Conservation (phyloP, 1,284 basidiomycete species). For the Kwoniella shivajii region DNA sequence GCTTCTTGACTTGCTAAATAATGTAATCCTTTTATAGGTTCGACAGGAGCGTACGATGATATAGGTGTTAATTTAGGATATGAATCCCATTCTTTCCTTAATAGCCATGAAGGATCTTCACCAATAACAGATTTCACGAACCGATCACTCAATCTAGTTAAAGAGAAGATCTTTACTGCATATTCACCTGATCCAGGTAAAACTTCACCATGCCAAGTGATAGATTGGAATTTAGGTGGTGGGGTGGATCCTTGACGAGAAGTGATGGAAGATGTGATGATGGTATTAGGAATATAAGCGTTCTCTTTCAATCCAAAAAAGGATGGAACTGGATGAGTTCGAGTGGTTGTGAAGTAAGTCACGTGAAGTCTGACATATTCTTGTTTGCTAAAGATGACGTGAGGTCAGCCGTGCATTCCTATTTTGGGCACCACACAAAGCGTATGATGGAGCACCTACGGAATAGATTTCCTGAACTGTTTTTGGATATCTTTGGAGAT, state of each 20-base stretch:
- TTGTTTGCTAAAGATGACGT: constrained; percentile 52
- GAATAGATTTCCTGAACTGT: constrained; percentile 21
- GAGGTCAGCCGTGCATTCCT: no score
- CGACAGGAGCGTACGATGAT: constrained; percentile 69
- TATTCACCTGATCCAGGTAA: constrained; percentile 59
- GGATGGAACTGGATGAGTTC: constrained; percentile 62
- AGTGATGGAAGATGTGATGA: constrained; percentile 65
- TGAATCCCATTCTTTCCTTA: constrained; percentile 68
- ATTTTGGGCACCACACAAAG: no score
- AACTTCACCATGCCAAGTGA: constrained; percentile 77
- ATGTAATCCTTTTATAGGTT: constrained; percentile 73
- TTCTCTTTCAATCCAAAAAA: constrained; percentile 69
- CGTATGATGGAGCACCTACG: no score
- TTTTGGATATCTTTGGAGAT: constrained; percentile 18
- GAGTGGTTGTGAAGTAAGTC: constrained; percentile 79
- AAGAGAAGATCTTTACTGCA: constrained; percentile 86
- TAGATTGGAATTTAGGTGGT: constrained; percentile 80
- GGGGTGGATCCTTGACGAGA: constrained; percentile 40
- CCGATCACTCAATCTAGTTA: constrained; percentile 64
- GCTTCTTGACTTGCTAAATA: constrained; percentile 89
- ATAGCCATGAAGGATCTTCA: constrained; percentile 75
- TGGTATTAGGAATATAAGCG: constrained; percentile 62
- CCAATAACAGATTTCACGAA: constrained; percentile 61
- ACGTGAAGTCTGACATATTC: constrained; percentile 85
- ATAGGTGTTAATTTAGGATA: constrained; percentile 65